Conservation (phyloP, 768 basidiomycete genomes). For the Tylopilus subfusipes region DNA sequence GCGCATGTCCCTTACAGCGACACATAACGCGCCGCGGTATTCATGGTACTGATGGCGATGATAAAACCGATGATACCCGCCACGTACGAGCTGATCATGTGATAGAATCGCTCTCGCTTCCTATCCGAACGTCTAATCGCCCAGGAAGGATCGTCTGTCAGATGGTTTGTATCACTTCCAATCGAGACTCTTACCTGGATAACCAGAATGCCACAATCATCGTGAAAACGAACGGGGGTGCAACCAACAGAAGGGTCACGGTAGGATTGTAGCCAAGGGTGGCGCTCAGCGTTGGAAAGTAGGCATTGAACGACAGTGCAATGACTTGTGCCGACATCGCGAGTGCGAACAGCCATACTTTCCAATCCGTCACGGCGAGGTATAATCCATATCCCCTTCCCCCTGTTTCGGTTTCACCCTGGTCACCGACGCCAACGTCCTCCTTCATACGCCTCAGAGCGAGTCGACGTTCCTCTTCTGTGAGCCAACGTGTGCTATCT, state of each 20-base stretch:
- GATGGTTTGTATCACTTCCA: neutral
- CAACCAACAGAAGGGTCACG: constrained; percentile 67
- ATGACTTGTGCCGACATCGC: constrained; percentile 36
- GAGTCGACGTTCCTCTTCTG: constrained; percentile 39
- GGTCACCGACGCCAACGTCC: constrained; percentile 59
- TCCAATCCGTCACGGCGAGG: constrained; percentile 71
- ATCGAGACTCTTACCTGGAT: constrained; percentile 38
- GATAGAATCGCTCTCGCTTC: constrained; percentile 67
- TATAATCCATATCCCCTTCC: constrained; percentile 45
- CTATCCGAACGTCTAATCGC: constrained; percentile 61
- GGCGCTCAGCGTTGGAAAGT: constrained; percentile 71
- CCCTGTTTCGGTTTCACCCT: constrained; percentile 41
- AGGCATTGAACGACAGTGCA: constrained; percentile 74
- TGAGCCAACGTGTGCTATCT: constrained; percentile 33
- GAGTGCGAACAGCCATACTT: constrained; percentile 75
- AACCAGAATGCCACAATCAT: constrained; percentile 51
- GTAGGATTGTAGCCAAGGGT: constrained; percentile 68
- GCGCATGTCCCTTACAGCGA: constrained; percentile 44
- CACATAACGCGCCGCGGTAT: constrained; percentile 59
- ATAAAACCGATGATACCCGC: constrained; percentile 67
- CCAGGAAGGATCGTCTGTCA: neutral
- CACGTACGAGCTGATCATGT: constrained; percentile 51
- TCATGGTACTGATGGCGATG: constrained; percentile 63
- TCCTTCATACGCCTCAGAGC: constrained; percentile 61
- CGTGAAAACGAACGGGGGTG: constrained; percentile 69